These are phyloP conservation scores for Pestalotiopsis sp. DNA, from an alignment of 2,329 filamentous ascomycete genomes.

Conservation along the genomic window DNA sequence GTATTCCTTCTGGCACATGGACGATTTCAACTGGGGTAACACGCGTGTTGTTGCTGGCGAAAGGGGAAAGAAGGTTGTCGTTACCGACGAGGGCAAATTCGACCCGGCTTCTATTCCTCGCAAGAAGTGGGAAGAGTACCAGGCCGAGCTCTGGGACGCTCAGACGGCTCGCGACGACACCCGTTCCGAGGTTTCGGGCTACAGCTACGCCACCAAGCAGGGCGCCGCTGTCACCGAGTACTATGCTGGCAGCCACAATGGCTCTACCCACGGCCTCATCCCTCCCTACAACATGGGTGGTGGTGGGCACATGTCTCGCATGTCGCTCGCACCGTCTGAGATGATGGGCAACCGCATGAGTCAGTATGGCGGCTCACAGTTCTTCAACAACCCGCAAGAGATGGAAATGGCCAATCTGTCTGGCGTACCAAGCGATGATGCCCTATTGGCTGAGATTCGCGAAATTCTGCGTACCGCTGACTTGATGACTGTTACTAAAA, in stretches of 20 bases:
- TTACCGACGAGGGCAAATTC: slow-evolving; percentile 97
- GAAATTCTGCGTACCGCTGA: slow-evolving; percentile 91
- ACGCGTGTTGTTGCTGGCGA: slow-evolving; percentile 97
- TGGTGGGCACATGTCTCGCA: slow-evolving; percentile 62
- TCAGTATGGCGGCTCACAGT: slow-evolving; percentile 62
- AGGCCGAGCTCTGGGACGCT: slow-evolving; percentile 95
- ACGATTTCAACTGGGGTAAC: slow-evolving; percentile 99
- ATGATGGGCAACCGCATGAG: slow-evolving; percentile 61
- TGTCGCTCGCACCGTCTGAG: slow-evolving; percentile 81
- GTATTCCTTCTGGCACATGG: slow-evolving; percentile 99
- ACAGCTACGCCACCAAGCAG: slow-evolving; percentile 90
- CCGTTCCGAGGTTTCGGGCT: slow-evolving; percentile 86
- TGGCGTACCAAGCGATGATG: slow-evolving; percentile 84
- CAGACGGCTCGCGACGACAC: slow-evolving; percentile 82
- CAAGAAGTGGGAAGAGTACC: slow-evolving; percentile 99
- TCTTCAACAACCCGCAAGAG: slow-evolving; percentile 64
- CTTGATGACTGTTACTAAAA: slow-evolving; percentile 98
- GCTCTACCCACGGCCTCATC: slow-evolving; percentile 53
- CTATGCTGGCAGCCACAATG: slow-evolving; percentile 58
- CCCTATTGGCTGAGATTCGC: slow-evolving; percentile 88
- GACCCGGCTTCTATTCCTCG: slow-evolving; percentile 89
- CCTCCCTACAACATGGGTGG: slow-evolving; percentile 42
- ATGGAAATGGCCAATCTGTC: slow-evolving; percentile 76
- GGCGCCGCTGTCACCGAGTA: slow-evolving; percentile 67
- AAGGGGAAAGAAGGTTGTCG: slow-evolving; percentile 86